These are phyloP conservation scores for Grammothele lineata DNA, from an alignment of 768 basidiomycete genomes.

Conservation along the genomic window DNA sequence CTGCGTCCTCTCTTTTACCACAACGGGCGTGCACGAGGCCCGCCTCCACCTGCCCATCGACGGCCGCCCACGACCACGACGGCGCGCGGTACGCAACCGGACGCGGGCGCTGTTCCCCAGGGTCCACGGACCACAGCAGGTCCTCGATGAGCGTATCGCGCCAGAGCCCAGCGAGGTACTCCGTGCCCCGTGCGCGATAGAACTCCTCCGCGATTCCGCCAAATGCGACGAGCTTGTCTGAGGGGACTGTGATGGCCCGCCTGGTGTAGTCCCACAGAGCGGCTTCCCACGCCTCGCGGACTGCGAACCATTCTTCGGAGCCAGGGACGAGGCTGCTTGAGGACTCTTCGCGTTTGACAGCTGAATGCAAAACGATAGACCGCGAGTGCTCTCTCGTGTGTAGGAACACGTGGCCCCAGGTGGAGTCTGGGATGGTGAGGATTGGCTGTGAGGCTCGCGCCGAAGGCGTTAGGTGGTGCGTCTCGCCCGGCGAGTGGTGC, in stretches of 20 bases:
- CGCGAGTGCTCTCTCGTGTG: too few relatives aligned
- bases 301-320: background rate
- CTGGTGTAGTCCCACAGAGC: slow-evolving; percentile 3
- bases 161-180: slow-evolving; percentile 13
- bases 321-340: too few relatives aligned
- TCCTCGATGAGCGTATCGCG: background rate
- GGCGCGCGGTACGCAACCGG: slow-evolving; percentile 2
- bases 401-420: too few relatives aligned
- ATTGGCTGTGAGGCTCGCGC: too few relatives aligned
- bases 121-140: slow-evolving; percentile 6
- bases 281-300: slow-evolving; percentile 2
- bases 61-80: slow-evolving; percentile 12
- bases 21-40: background rate
- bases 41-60: slow-evolving; percentile 3
- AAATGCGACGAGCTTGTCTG: slow-evolving; percentile 11
- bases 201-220: slow-evolving; percentile 7
- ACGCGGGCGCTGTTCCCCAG: background rate
- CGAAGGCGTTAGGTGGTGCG: background rate
- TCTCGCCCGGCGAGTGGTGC: background rate
- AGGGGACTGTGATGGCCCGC: background rate
- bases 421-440: too few relatives aligned
- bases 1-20: background rate
- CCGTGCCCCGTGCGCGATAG: slow-evolving; percentile 1
- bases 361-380: too few relatives aligned
- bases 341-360: too few relatives aligned